A percentile compares a stretch with the other conserved stretches of the same genome.
phyloP scores from a whole-genome alignment of 345 rosid species.

The Lagerstroemia speciosa region DNA sequence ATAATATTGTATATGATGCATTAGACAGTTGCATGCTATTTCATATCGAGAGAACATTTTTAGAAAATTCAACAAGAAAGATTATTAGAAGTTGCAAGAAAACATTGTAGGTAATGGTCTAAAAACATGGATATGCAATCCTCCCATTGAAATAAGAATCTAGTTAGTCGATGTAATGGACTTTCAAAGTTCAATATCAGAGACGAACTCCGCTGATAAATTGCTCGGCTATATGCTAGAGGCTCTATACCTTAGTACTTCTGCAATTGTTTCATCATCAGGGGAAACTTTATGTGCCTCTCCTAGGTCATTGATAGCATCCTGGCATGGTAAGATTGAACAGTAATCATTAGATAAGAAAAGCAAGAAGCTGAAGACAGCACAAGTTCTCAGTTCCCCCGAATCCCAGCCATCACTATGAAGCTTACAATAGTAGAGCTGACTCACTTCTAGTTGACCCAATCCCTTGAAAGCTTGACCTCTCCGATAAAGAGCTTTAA shows the following conservation, averaged over 20 bases:
- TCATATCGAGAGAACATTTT: neutral
- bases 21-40: neutral
- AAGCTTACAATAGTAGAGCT: neutral
- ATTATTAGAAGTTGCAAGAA: too few relatives aligned
- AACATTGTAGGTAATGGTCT: too few relatives aligned
- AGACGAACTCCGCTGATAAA: neutral
- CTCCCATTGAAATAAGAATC: too few relatives aligned
- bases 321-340: conserved; percentile 29
- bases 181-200: neutral
- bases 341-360: neutral
- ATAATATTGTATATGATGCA: neutral
- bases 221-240: neutral
- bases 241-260: conserved; percentile 57
- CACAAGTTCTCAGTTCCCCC: neutral
- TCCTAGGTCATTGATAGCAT: conserved; percentile 69
- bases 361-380: neutral
- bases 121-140: too few relatives aligned
- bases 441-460: conserved; percentile 68
- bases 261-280: conserved; percentile 74
- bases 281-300: conserved; percentile 76
- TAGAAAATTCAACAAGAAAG: neutral
- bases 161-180: too few relatives aligned
- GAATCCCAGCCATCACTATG: neutral
- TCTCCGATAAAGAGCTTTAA: conserved; percentile 92
- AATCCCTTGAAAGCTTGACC: conserved; percentile 90